Evolutionary conservation across 441 rosid genomes (phyloP), one percentile per base, ranked within the genome.

Genomic region (Manihot esculenta): DNA sequence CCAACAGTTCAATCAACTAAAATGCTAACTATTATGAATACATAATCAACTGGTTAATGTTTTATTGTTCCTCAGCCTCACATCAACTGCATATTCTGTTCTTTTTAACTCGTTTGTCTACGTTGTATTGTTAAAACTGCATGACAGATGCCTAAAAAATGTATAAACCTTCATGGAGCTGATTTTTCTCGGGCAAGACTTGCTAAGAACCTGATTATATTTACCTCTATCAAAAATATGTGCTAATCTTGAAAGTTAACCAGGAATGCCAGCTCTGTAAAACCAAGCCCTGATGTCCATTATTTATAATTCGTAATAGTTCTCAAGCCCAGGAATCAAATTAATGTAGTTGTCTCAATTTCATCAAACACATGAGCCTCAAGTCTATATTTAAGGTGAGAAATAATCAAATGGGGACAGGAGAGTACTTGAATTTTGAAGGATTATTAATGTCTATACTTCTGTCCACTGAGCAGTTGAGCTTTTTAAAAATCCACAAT

Each of bases 171-270:
- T 24, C 9, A 18, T 26, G 6, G 7, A 53, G 33, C 20, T 49
- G 42, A 48, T 49, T 49, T 45, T 64, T 12, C 54, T 23, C 54
- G 20, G 20, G 50, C 48, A 42, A n/a, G 50, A 62, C 48, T 62
- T 21, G n/a, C 30, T 48, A 9, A 64, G 24, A 48, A 64, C 14
- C 10, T 10, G 42, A 26, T 20, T 45, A 10, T 47, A n/a, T 53
- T 45, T 12, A 51, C 30, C 35, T 11, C 21, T 24, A 27, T 6
- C 18, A 17, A 64, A 66, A 7, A 38, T 5, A 33, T n/a, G 18
- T 20, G 42, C 48, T 35, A 21, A 35, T 66, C 70, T 66, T 51
- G 27, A 51, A 66, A 17, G 14, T 20, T 11, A 65, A n/a, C 35
- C 24, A 15, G 2, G 35, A 11, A 41, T 13, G 21, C 14, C 23